A percentile compares a stretch with the other conserved stretches of the same genome.
Conservation (phyloP, 352 stramenopile genomes). For the Globisporangium splendens region DNA sequence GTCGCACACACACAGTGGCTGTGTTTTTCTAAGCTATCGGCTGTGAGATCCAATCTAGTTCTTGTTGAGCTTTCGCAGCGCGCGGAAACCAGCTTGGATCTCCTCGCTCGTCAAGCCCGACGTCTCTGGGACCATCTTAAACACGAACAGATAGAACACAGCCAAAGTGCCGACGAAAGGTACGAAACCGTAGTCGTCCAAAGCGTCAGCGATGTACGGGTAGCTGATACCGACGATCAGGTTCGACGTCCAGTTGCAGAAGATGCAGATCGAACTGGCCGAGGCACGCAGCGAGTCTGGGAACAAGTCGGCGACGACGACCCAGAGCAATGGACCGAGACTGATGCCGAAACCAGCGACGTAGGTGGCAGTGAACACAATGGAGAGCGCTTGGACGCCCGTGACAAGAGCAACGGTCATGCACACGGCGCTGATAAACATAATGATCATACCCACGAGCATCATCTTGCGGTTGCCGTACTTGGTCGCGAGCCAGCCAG, state of each 20-base stretch:
- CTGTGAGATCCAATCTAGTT: too few species aligned
- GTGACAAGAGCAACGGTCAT: slow-evolving; percentile 44
- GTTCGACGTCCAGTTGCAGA: slow-evolving; percentile 23
- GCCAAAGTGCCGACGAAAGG: slow-evolving; percentile 28
- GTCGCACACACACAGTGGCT: too few species aligned
- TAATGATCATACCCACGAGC: slow-evolving; percentile 29
- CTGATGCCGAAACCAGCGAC: slow-evolving; percentile 63
- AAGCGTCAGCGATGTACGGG: slow-evolving; percentile 30
- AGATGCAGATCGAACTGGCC: slow-evolving; percentile 35
- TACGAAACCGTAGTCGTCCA: slow-evolving; percentile 30
- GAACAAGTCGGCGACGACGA: slow-evolving; percentile 52
- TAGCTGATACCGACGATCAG: slow-evolving; percentile 34
- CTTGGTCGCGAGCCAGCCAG: slow-evolving; percentile 32
- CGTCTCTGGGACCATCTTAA: slow-evolving; percentile 18
- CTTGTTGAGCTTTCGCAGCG: slow-evolving; percentile 7
- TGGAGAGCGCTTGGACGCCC: slow-evolving; percentile 24
- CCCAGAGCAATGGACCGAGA: slow-evolving; percentile 64
- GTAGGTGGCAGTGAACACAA: slow-evolving; percentile 56
- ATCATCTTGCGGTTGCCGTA: slow-evolving; percentile 59
- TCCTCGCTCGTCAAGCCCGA: slow-evolving; percentile 23
- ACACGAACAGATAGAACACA: slow-evolving; percentile 7
- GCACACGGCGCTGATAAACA: slow-evolving; percentile 41
- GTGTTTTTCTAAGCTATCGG: too few species aligned
- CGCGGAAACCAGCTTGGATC: slow-evolving; percentile 18
- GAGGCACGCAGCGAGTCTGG: slow-evolving; percentile 46